Conservation (phyloP, 2,329 filamentous ascomycete species). For the Mycosphaerella sp. region DNA sequence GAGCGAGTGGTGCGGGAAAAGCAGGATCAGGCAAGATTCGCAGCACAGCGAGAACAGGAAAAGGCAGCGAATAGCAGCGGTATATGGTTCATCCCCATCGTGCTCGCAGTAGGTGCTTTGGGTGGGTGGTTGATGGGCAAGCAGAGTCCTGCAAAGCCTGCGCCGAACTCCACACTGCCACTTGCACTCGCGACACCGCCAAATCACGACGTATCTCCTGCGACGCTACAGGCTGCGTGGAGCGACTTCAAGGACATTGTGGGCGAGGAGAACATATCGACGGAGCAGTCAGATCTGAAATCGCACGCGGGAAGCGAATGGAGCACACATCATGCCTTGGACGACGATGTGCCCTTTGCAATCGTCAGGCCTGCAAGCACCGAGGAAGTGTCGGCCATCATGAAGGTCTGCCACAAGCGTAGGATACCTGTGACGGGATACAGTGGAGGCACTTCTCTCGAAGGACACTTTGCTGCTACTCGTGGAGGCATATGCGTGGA, state of each 20-base stretch:
- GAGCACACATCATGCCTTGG: slow-evolving; percentile 48
- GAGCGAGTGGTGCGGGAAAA: slow-evolving; percentile 54
- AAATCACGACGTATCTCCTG: slow-evolving; percentile 50
- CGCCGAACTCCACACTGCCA: slow-evolving; percentile 51
- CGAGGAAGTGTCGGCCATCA: slow-evolving; percentile 75
- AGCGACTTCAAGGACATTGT: slow-evolving; percentile 55
- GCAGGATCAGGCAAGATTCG: slow-evolving; percentile 49
- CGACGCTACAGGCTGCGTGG: slow-evolving; percentile 59
- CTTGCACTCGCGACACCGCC: slow-evolving; percentile 44
- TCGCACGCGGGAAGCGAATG: slow-evolving; percentile 57
- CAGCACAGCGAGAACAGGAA: slow-evolving; percentile 32
- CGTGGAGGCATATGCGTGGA: slow-evolving; percentile 78
- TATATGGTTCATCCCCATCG: slow-evolving; percentile 34
- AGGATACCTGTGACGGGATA: slow-evolving; percentile 81
- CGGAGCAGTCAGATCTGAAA: slow-evolving; percentile 48
- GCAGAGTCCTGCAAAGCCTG: slow-evolving; percentile 39
- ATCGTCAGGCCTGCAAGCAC: slow-evolving; percentile 72
- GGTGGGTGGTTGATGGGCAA: slow-evolving; percentile 53
- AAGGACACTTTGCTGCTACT: slow-evolving; percentile 82
- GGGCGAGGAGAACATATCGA: slow-evolving; percentile 58
- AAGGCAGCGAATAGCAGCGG: slow-evolving; percentile 26
- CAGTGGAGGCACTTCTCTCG: slow-evolving; percentile 80
- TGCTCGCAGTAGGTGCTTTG: slow-evolving; percentile 45
- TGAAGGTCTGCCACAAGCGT: slow-evolving; percentile 78
- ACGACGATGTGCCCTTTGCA: slow-evolving; percentile 47